Evolutionary conservation across 495 filamentous ascomycete genomes (phyloP), one percentile per base, ranked within the genome.

Genomic region (Podospora conica): DNA sequence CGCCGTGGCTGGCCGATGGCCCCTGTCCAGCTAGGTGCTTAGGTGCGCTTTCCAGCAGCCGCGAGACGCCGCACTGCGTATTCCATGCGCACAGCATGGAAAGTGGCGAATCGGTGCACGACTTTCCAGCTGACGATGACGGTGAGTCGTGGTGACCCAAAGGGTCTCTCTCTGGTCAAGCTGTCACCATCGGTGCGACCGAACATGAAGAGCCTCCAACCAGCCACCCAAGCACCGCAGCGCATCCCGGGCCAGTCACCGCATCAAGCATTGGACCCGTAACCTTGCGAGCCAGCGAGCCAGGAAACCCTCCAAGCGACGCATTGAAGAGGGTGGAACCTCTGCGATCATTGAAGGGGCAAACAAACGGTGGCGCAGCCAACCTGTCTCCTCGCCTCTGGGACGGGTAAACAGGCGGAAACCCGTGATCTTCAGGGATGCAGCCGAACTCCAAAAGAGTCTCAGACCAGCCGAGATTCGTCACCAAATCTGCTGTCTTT

Each of bases 361-460:
- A 55, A 53, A 63, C 53, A 53, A 53, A 55, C 53, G 48, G 61
- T 54, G 61, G 61, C 61, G 61, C 61, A 63, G 61, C 40, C 40
- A 40, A 18, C 5, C 28, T 8, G 40, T 48, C 40, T 18, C 18
- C 33, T 48, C 22, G 60, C 28, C 40, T 20, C 18, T 63, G 25
- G 21, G 11, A 25, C 61, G 61, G 61, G 48, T 63, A 63, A 63
- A 63, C 61, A 55, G 40, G 33, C 9, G 61, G 61, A 63, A 63
- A 63, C 61, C 54, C 61, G 29, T 63, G 61, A 63, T 63, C 61
- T 63, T 55, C 61, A 53, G 53, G 61, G 48, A 55, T 63, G 59
- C 59, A 31, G 40, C 59, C 29, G 40, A 48, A 10, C 59, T 48
- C 18, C 2, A 21, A 48, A 23, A 21, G 15, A 48, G 40, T 48